Base-by-base conservation (phyloP, 176 grass and related monocot species). In the Oryza glaberrima region DNA sequence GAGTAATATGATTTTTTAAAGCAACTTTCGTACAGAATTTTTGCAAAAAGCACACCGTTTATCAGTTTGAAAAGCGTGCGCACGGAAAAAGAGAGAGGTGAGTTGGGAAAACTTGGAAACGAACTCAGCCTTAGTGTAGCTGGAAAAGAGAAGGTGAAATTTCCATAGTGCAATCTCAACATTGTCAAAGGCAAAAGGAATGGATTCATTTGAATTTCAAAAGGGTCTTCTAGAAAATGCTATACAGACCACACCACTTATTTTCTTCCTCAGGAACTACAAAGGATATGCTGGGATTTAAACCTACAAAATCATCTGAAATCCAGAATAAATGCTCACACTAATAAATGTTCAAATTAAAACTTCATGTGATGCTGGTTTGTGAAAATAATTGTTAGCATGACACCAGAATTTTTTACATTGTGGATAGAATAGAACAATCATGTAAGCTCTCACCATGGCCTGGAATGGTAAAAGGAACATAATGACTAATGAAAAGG, bases 171-270 rank as follows among this genome's bases (percentile, higher is more conserved):
- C 54, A 75, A 20, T 60, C 36, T 48, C 49, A 26, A 60, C 60
- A n/a, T 71, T 70, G 20, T 54, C 28, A 38, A 70, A 70, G 63
- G 25, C 49, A 19, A 23, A 81, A 60, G 48, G 35, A 56, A 69
- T 34, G 6, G 38, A 1, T 87, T 49, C 11, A 70, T 77, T 81
- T 36, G 28, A 65, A 20, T 71, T 71, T 65, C 84, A 72, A 15
- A 68, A 69, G 54, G 9, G 6, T 22, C 28, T 82, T 76, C 65
- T 23, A 67, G 16, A 11, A 78, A 70, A 9, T 61, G 3, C 5
- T 77, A 69, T 4, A 28, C 13, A 54, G 23, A 48, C 67, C 49
- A 70, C 36, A 51, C 65, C 44, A 73, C 28, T 79, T 49, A 22
- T 72, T 43, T 65, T 9, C 54, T 56, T 58, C 38, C 54, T 60